A percentile compares a stretch with the other conserved stretches of the same genome.
phyloP scores from a whole-genome alignment of 129 eudicot species.

The Calendula officinalis region DNA sequence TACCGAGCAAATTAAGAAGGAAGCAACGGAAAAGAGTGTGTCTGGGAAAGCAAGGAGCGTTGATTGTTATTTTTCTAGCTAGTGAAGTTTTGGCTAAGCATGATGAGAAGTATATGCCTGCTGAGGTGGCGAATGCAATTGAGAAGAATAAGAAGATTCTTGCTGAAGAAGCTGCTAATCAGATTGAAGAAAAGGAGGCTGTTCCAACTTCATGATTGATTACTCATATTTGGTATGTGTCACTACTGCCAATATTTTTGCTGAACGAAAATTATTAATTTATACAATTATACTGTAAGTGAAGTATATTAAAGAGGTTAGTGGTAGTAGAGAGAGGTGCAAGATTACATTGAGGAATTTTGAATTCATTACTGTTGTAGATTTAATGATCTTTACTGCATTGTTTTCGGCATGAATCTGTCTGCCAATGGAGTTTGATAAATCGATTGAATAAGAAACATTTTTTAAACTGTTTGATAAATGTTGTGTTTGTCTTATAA shows the following conservation, averaged over 20 bases:
- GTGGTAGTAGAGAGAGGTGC: conserved; percentile 12
- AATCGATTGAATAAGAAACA: conserved; percentile 34
- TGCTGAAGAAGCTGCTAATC: conserved; percentile 32
- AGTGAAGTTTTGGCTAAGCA: conserved; percentile 96
- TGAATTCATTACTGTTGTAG: conserved; percentile 32
- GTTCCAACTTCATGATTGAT: conserved; percentile 18
- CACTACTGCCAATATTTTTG: conserved; percentile 12
- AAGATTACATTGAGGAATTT: conserved; percentile 13
- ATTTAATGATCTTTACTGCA: conserved; percentile 18
- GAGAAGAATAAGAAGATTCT: conserved; percentile 81
- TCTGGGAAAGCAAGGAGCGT: conserved; percentile 64
- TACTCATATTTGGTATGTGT: conserved; percentile 23
- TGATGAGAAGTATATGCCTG: conserved; percentile 98
- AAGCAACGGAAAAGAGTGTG: conserved; percentile 34
- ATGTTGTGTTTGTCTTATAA: conserved; percentile 4
- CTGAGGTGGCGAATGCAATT: conserved; percentile 74
- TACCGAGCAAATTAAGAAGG: conserved; percentile 43
- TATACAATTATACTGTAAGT: conserved; percentile 14
- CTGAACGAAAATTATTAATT: conserved; percentile 16
- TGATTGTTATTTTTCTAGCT: conserved; percentile 77
- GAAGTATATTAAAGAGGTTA: conserved; percentile 26
- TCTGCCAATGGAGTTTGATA: conserved; percentile 26
- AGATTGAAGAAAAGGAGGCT: conserved; percentile 23
- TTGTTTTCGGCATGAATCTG: conserved; percentile 31
- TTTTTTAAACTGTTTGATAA: conserved; percentile 18